phyloP scores from a whole-genome alignment of 2,329 filamentous ascomycete species.

The Fusarium keratoplasticum region DNA sequence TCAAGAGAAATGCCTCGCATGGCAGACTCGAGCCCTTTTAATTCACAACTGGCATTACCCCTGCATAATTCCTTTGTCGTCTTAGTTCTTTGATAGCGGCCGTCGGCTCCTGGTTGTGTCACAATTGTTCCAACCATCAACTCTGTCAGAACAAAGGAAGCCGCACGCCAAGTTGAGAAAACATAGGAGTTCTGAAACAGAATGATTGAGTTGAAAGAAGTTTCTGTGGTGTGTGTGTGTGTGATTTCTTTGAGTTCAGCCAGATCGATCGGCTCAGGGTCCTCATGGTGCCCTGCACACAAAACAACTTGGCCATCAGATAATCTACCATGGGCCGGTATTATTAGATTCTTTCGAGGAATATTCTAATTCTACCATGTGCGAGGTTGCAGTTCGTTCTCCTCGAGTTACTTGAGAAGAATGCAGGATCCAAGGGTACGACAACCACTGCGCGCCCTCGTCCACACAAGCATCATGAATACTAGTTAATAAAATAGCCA shows the following conservation, averaged over 20 bases:
- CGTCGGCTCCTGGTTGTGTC: neutral
- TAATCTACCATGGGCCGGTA: neutral
- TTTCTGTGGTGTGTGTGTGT: neutral
- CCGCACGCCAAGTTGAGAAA: neutral
- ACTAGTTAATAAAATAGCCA: neutral
- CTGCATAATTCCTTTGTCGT: neutral
- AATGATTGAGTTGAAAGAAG: neutral
- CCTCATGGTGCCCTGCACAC: neutral
- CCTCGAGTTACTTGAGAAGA: neutral
- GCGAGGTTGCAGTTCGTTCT: neutral
- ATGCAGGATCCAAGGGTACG: neutral
- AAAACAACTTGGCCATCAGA: neutral
- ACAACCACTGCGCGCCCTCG: neutral
- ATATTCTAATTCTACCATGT: neutral
- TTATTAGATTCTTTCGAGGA: neutral
- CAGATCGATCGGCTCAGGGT: neutral
- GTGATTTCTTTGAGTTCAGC: neutral
- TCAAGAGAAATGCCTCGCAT: neutral
- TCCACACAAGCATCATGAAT: neutral
- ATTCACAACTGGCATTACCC: neutral
- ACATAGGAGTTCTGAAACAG: rapidly evolving
- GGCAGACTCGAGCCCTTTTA: neutral
- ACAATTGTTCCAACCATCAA: neutral
- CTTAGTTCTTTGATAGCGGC: neutral
- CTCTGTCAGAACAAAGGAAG: neutral